Conservation (phyloP, 2,329 filamentous ascomycete species). For the Fusarium sp. region DNA sequence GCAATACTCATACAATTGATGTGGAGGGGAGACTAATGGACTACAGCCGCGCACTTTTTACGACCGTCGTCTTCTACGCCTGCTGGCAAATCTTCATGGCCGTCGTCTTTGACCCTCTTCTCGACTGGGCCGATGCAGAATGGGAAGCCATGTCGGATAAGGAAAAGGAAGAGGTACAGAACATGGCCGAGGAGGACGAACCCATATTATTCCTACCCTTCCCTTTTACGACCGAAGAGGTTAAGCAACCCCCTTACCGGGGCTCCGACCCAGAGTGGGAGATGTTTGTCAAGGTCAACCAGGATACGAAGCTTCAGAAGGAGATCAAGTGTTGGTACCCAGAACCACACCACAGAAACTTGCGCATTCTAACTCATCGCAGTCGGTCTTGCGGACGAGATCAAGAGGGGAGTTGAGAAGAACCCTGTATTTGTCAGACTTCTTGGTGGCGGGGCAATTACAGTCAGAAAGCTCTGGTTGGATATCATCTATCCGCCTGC, state of each 20-base stretch:
- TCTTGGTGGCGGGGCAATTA: conserved; percentile 60
- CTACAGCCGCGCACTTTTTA: conserved; percentile 46
- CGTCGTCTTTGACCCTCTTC: conserved; percentile 60
- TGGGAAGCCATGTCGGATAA: conserved; percentile 57
- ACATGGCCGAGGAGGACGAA: conserved; percentile 57
- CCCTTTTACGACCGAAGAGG: conserved; percentile 65
- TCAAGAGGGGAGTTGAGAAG: conserved; percentile 53
- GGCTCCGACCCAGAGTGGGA: conserved; percentile 73
- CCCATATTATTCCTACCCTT: conserved; percentile 69
- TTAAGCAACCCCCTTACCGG: conserved; percentile 63
- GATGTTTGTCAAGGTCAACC: conserved; percentile 68
- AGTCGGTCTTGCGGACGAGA: conserved; percentile 50
- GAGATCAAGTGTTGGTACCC: conserved; percentile 58
- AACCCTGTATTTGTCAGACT: conserved; percentile 55
- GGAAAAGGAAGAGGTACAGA: conserved; percentile 55
- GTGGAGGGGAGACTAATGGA: conserved; percentile 18
- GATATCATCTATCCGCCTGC: conserved; percentile 69
- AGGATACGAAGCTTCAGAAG: conserved; percentile 60
- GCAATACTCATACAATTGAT: not conserved
- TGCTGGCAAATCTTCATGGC: conserved; percentile 58
- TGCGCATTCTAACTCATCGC: conserved; percentile 23
- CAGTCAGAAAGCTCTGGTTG: conserved; percentile 67
- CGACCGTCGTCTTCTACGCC: conserved; percentile 48
- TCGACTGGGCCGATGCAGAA: conserved; percentile 56
- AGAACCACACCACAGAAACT: too few relatives aligned